Base-by-base conservation (phyloP, 192 early-diverging fungal species). In the Backusella mclennaniae region DNA sequence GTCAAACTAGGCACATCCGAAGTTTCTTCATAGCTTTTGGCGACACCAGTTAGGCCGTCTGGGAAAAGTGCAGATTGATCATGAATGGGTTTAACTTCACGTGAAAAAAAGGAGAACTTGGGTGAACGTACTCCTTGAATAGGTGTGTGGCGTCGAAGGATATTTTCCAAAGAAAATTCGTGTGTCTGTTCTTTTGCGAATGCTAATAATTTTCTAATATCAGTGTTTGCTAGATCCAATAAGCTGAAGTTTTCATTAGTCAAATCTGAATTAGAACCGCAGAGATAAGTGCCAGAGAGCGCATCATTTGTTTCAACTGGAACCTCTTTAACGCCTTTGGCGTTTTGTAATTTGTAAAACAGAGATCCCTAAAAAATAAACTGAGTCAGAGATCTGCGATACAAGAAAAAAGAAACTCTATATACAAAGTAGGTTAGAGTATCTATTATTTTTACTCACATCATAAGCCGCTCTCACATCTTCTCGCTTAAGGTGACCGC, bases 381-480 rank as follows among this genome's bases (percentile, higher is more conserved):
- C n/a, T 15, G 15, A 14, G 21, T 56, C 21, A 56, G 53, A n/a
- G 23, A 56, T 11, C 5, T 56, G 53, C 53, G n/a, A 53, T 44
- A 44, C 15, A 26, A 59, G 21, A 59, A 59, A 26, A 23, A 26
- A 59, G 8, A 59, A 26, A 59, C 42, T 44, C 3, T 44, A 59
- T 23, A 26, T 59, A 59, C 17, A 59, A 59, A 59, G 11, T 26
- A 59, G 53, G 11, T 59, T 12, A 59, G 53, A 49, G 5, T n/a
- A 21, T 63, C 3, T 31, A 52, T 53, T 23, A 8, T 36, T 41
- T 74, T 63, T 75, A 46, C 66, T 75, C 67, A 75, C 74, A 46
- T 75, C 66, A 42, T 75, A 75, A 41, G 66, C 63, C 4, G 74
- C 52, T 31, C 15, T 19, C 3, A 75, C 63, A 67, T 75, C 66